A percentile compares a stretch with the other conserved stretches of the same genome.
These are phyloP conservation scores for Vitis rupestris DNA, from an alignment of 164 flowering plant species.

Conservation along the genomic window DNA sequence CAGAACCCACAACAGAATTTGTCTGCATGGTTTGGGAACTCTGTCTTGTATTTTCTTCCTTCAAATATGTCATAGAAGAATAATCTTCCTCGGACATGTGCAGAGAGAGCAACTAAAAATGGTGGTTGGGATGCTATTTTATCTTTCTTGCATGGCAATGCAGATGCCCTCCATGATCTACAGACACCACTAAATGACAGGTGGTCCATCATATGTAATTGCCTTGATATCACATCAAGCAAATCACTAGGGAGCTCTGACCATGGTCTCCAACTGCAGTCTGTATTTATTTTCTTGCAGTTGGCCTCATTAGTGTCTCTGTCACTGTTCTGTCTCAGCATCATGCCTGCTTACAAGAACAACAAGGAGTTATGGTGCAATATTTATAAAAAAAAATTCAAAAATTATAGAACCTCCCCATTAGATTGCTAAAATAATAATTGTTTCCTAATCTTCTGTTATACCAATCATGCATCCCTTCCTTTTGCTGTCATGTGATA, in stretches of 20 bases:
- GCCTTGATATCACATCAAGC: background rate
- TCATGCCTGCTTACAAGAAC: constrained; percentile 9
- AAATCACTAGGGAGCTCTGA: constrained; percentile 12
- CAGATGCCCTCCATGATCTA: constrained; percentile 3
- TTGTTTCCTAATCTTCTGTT: too few species aligned
- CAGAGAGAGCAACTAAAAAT: background rate
- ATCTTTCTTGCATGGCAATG: background rate
- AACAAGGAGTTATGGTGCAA: background rate
- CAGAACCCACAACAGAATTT: constrained; percentile 4
- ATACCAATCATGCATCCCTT: too few species aligned
- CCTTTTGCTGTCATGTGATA: too few species aligned
- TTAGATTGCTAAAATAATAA: too few species aligned
- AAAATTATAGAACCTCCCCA: too few species aligned
- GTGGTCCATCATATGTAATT: constrained; percentile 1
- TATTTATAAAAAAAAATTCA: too few species aligned
- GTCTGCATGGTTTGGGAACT: constrained; percentile 1
- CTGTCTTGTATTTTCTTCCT: constrained; percentile 1
- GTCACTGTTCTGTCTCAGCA: background rate
- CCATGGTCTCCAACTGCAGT: constrained; percentile 1
- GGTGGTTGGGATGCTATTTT: background rate
- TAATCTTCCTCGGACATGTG: background rate
- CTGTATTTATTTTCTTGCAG: background rate
- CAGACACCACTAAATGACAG: constrained; percentile 10
- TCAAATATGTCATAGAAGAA: constrained; percentile 2
- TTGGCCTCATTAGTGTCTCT: background rate